These are phyloP conservation scores for Metschnikowia cerradonensis DNA, from an alignment of 805 yeast genomes.

Conservation along the genomic window DNA sequence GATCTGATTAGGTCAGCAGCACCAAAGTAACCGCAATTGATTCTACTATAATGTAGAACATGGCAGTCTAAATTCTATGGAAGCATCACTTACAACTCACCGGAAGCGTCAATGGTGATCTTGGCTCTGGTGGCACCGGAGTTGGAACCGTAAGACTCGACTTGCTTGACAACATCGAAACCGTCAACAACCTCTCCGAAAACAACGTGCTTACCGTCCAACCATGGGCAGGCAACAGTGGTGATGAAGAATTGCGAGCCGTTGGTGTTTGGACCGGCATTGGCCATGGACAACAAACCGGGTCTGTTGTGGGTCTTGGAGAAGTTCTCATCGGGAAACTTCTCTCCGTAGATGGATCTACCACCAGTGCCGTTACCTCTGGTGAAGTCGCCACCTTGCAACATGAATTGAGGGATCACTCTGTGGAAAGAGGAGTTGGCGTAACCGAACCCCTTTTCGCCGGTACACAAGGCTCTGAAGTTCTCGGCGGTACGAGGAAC, in stretches of 20 bases:
- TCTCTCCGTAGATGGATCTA: conserved; percentile 76
- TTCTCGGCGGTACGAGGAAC: conserved; percentile 96
- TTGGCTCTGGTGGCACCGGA: conserved; percentile 64
- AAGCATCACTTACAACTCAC: conserved; percentile 44
- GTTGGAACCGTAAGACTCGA: conserved; percentile 69
- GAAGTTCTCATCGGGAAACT: conserved; percentile 89
- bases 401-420: conserved; percentile 94
- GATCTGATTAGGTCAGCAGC: too few species aligned
- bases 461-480: conserved; percentile 91
- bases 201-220: conserved; percentile 93
- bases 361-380: conserved; percentile 93
- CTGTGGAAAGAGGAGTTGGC: conserved; percentile 89
- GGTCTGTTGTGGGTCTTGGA: conserved; percentile 69
- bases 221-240: conserved; percentile 82
- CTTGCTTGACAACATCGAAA: conserved; percentile 75
- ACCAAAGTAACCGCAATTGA: too few species aligned
- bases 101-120: conserved; percentile 60
- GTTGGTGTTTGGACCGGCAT: conserved; percentile 97
- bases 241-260: conserved; percentile 97
- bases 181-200: conserved; percentile 92
- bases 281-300: conserved; percentile 95
- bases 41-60: background rate
- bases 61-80: background rate
- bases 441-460: conserved; percentile 93
- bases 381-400: conserved; percentile 81